phyloP scores from a whole-genome alignment of 176 grass and related monocot genomes.

The Oryza brachyantha region DNA sequence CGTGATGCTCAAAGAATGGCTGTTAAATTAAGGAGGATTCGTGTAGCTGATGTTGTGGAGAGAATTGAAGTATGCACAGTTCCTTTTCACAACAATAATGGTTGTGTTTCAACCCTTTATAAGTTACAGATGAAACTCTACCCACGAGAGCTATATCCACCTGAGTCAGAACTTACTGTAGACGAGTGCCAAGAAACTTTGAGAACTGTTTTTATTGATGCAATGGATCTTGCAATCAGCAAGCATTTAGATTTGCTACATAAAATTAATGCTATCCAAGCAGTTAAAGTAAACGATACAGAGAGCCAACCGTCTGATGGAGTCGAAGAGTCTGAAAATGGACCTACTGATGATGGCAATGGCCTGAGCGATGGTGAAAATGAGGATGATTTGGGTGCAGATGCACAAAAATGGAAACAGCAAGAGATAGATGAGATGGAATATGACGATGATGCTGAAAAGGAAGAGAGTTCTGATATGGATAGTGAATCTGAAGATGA shows the following conservation, averaged over 20 bases:
- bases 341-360: conserved; percentile 34
- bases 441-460: conserved; percentile 68
- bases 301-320: conserved; percentile 37
- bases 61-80: conserved; percentile 73
- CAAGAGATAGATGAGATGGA: conserved; percentile 82
- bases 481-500: conserved; percentile 51
- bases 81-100: conserved; percentile 69
- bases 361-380: conserved; percentile 45
- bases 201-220: conserved; percentile 62
- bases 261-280: conserved; percentile 67
- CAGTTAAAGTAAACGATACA: conserved; percentile 39
- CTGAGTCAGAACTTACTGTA: conserved; percentile 47
- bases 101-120: conserved; percentile 62
- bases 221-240: conserved; percentile 75
- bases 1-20: conserved; percentile 49
- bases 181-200: conserved; percentile 52
- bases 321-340: conserved; percentile 44
- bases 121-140: conserved; percentile 81
- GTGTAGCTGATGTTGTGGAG: conserved; percentile 64
- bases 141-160: conserved; percentile 41
- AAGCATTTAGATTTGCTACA: conserved; percentile 72
- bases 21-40: conserved; percentile 55
- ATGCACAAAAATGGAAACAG: conserved; percentile 58
- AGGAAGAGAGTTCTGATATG: conserved; percentile 15
- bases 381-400: conserved; percentile 64